A percentile compares a stretch with the other conserved stretches of the same genome.
These are phyloP conservation scores for Suillus placidus DNA, from an alignment of 768 basidiomycete species.

Conservation along the genomic window DNA sequence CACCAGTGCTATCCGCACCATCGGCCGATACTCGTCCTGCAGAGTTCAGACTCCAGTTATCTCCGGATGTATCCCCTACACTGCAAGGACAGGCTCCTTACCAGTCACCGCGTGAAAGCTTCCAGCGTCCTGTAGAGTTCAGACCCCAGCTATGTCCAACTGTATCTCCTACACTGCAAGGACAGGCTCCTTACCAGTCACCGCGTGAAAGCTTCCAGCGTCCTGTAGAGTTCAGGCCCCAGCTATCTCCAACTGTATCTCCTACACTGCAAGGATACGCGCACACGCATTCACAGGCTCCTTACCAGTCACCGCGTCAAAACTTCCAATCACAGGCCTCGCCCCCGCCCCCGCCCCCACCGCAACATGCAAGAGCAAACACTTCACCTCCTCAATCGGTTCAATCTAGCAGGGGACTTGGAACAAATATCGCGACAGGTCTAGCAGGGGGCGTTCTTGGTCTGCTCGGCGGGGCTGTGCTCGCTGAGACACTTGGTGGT, in stretches of 20 bases:
- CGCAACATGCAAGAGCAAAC: neutral
- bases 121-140: neutral
- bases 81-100: neutral
- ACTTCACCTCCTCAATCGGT: neutral
- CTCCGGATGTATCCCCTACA: neutral
- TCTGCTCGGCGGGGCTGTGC: neutral
- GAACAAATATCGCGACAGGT: neutral
- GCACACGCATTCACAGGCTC: too few species aligned
- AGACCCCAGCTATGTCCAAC: neutral
- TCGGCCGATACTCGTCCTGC: neutral
- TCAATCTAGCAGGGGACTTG: conserved; percentile 1
- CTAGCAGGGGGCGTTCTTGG: conserved; percentile 1
- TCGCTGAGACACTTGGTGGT: neutral
- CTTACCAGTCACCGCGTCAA: neutral
- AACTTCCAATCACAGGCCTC: neutral
- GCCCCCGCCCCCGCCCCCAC: neutral
- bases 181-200: neutral
- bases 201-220: neutral
- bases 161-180: neutral
- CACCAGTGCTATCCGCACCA: neutral
- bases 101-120: neutral
- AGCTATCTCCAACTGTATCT: neutral
- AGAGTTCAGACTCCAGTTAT: neutral
- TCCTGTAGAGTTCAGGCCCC: neutral
- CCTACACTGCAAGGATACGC: neutral